Conservation (phyloP, 2,329 filamentous ascomycete species). For the Sodiomyces alkalinus region DNA sequence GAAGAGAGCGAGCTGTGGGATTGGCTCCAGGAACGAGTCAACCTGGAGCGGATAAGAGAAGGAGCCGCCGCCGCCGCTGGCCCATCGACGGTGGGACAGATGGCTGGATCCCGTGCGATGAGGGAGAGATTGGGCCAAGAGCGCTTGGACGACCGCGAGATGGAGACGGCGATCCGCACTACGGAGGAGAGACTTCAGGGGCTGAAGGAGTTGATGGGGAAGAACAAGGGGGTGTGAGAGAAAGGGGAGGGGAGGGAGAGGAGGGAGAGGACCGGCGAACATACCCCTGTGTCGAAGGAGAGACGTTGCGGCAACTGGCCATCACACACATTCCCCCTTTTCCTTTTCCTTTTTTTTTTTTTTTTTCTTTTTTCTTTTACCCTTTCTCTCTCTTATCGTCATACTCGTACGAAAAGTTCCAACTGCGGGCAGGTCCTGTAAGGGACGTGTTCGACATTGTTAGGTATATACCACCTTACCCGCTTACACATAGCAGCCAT, state of each 20-base stretch:
- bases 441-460: too few relatives aligned
- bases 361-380: neutral
- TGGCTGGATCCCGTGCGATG: slow-evolving; percentile 39
- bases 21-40: slow-evolving; percentile 79
- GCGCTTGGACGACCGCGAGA: slow-evolving; percentile 55
- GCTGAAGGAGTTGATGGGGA: slow-evolving; percentile 57
- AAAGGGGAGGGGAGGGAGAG: too few relatives aligned
- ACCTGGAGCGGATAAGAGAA: slow-evolving; percentile 45
- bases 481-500: too few relatives aligned
- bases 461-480: too few relatives aligned
- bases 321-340: too few relatives aligned
- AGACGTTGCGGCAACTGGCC: neutral
- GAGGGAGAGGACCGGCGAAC: neutral
- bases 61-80: slow-evolving; percentile 20
- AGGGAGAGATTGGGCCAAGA: slow-evolving; percentile 44
- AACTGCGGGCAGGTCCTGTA: too few relatives aligned
- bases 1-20: slow-evolving; percentile 87
- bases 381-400: too few relatives aligned
- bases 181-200: slow-evolving; percentile 74
- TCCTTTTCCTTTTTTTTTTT: neutral
- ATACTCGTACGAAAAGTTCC: too few relatives aligned
- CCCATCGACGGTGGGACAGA: too few relatives aligned
- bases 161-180: slow-evolving; percentile 66
- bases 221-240: too few relatives aligned
- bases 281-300: neutral